Conservation (phyloP, 176 grass and related monocot species). For the Carex cristatella region DNA sequence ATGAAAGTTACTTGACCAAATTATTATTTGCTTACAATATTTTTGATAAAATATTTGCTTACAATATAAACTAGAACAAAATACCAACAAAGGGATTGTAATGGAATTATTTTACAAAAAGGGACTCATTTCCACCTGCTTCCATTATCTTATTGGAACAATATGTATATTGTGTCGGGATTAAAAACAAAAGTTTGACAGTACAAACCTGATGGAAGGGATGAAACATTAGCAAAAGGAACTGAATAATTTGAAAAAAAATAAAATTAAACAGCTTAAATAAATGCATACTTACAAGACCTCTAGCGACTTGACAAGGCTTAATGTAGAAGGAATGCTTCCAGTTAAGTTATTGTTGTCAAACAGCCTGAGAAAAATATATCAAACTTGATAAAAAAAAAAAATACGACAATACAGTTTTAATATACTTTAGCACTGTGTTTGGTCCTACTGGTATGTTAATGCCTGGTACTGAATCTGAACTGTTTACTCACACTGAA, state of each 20-base stretch:
- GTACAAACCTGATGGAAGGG: not conserved
- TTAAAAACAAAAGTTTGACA: not conserved
- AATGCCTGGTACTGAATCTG: not conserved
- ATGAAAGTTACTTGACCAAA: not conserved
- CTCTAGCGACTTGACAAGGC: constrained; percentile 39
- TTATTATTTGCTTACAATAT: not conserved
- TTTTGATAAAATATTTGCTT: not conserved
- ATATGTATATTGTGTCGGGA: not conserved
- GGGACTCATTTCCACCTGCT: not conserved
- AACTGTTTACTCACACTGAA: not conserved
- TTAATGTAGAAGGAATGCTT: constrained; percentile 61
- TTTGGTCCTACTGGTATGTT: not conserved
- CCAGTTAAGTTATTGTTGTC: constrained; percentile 79
- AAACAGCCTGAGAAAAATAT: constrained; percentile 45
- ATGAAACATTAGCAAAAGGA: constrained; percentile 1
- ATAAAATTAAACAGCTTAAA: not conserved
- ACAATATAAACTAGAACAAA: not conserved
- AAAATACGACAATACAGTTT: not conserved
- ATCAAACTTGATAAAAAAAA: not conserved
- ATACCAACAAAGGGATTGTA: not conserved
- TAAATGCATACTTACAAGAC: constrained; percentile 67
- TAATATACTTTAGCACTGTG: not conserved
- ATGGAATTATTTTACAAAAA: not conserved
- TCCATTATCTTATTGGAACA: not conserved
- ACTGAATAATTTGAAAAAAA: not conserved